Conservation (phyloP, 805 yeast species). For the Millerago galiae region DNA sequence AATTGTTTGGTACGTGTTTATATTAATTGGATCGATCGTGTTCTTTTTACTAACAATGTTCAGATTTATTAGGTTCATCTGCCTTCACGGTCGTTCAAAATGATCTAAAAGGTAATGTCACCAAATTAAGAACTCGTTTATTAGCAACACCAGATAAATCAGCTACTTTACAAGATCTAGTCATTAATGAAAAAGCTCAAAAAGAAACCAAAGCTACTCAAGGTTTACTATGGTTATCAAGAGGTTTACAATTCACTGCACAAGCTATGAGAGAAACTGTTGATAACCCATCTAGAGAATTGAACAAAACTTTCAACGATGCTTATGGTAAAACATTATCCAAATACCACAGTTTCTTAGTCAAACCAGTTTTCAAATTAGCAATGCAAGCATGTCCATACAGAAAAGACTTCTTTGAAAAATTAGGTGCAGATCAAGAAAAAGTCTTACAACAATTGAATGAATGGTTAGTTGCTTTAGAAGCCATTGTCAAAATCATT, state of each 20-base stretch:
- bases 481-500: slow-evolving; percentile 64
- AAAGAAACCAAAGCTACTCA: slow-evolving; percentile 76
- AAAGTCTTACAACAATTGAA: slow-evolving; percentile 59
- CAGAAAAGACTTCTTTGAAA: slow-evolving; percentile 75
- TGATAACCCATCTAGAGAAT: slow-evolving; percentile 52
- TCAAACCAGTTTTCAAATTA: slow-evolving; percentile 82
- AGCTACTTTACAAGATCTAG: slow-evolving; percentile 70
- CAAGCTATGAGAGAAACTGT: slow-evolving; percentile 79
- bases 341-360: slow-evolving; percentile 73
- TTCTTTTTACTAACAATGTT: neutral
- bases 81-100: slow-evolving; percentile 82
- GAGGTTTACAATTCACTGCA: slow-evolving; percentile 89
- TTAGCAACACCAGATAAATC: slow-evolving; percentile 57
- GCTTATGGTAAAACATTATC: slow-evolving; percentile 79
- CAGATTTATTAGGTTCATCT: slow-evolving; percentile 71
- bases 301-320: slow-evolving; percentile 72
- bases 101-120: slow-evolving; percentile 84
- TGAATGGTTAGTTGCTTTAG: slow-evolving; percentile 73
- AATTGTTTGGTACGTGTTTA: slow-evolving; percentile 54
- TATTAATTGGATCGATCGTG: neutral
- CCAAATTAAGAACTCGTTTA: slow-evolving; percentile 62
- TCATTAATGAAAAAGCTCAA: slow-evolving; percentile 62
- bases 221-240: slow-evolving; percentile 79
- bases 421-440: slow-evolving; percentile 71
- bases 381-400: slow-evolving; percentile 96